These are phyloP conservation scores for Potentilla sterilis DNA, from an alignment of 306 rosid genomes.

Conservation along the genomic window DNA sequence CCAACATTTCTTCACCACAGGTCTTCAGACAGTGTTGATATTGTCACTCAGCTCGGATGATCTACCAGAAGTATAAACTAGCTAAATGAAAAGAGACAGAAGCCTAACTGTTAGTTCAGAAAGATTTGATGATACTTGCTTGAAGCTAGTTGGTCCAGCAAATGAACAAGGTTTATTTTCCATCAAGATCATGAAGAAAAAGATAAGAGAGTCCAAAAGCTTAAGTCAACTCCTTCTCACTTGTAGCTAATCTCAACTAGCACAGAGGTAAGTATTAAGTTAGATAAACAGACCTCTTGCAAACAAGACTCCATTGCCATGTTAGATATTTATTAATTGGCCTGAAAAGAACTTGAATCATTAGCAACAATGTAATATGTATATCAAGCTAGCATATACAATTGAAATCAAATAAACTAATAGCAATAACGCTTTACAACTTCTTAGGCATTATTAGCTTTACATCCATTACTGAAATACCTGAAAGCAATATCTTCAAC, in stretches of 20 bases:
- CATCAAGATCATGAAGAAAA: not conserved
- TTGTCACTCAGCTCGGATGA: not conserved
- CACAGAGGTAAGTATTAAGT: not conserved
- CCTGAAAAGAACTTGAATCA: not conserved
- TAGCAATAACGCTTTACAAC: too few species aligned
- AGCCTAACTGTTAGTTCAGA: not conserved
- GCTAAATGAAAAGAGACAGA: not conserved
- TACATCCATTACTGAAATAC: not conserved
- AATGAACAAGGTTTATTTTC: not conserved
- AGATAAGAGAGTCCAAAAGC: not conserved
- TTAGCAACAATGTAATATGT: not conserved
- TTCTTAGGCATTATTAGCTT: not conserved
- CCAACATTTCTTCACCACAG: not conserved
- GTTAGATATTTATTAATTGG: not conserved
- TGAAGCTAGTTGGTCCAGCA: not conserved
- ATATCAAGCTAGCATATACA: not conserved
- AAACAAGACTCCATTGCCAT: not conserved
- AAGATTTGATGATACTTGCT: not conserved
- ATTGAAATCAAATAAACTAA: not conserved
- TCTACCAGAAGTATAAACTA: not conserved
- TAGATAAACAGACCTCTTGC: not conserved
- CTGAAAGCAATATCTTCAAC: too few species aligned
- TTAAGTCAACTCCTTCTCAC: not conserved
- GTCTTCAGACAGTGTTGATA: not conserved
- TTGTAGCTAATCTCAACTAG: too few species aligned